Evolutionary conservation across 768 basidiomycete genomes (phyloP).

Genomic region (Lactifluus echinatus): DNA sequence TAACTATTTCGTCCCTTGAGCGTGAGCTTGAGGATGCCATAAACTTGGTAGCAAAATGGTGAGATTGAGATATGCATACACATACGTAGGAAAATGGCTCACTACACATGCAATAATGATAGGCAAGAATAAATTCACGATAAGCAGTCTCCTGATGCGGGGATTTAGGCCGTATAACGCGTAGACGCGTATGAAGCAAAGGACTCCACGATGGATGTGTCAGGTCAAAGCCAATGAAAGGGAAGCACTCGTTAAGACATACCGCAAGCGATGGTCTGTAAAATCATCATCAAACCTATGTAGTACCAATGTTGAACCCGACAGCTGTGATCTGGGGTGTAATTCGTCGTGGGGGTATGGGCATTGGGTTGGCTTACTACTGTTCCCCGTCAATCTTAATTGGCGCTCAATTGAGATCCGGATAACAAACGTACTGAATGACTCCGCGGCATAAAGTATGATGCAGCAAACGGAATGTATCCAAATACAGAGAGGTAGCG

Average conservation of each 20-base stretch:
- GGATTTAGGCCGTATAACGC: constrained; percentile 2
- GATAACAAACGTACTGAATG: not conserved
- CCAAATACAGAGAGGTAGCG: constrained; percentile 41
- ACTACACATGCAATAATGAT: not conserved
- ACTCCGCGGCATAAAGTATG: constrained; percentile 14
- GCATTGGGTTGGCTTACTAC: constrained; percentile 2
- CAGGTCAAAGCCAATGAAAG: not conserved
- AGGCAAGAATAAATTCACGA: not conserved
- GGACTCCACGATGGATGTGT: not conserved
- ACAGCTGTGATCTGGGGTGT: not conserved
- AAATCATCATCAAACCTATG: not conserved
- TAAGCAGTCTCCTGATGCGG: not conserved
- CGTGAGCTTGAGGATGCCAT: not conserved
- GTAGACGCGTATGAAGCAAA: constrained; percentile 2
- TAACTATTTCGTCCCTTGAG: not conserved
- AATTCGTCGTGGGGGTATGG: not conserved
- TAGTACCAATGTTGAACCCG: not conserved
- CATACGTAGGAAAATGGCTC: not conserved
- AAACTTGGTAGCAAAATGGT: not conserved
- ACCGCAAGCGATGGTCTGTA: not conserved
- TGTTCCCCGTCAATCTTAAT: not conserved
- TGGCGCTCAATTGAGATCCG: not conserved
- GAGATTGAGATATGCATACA: not conserved
- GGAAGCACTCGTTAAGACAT: not conserved
- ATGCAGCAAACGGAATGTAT: constrained; percentile 21